Evolutionary conservation across 2,329 filamentous ascomycete genomes (phyloP).

Genomic region (Aspergillus luchuensis): DNA sequence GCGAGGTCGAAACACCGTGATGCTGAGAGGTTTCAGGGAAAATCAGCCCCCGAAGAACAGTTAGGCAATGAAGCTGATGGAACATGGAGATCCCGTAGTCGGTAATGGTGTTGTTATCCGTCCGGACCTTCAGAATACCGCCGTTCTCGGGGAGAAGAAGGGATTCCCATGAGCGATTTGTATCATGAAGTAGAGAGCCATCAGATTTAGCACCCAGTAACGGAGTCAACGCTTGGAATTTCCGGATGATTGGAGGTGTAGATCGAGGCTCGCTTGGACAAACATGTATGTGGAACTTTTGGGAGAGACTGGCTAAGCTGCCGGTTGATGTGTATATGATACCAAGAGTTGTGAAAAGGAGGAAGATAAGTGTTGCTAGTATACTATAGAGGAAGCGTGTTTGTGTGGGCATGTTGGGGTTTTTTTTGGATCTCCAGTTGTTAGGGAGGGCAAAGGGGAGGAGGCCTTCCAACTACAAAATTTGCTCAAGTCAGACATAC

Average conservation of each 20-base stretch:
- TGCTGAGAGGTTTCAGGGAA: conserved; percentile 13
- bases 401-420: not conserved
- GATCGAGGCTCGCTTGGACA: not conserved
- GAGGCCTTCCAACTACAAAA: not conserved
- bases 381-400: not conserved
- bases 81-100: conserved; percentile 18
- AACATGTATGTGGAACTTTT: not conserved
- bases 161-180: conserved; percentile 3
- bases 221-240: not conserved
- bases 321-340: not conserved
- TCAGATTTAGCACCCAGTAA: not conserved
- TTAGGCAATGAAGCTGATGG: conserved; percentile 16
- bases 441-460: not conserved
- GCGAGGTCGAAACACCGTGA: conserved; percentile 3
- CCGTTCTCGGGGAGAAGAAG: conserved; percentile 1
- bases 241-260: not conserved
- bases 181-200: not conserved
- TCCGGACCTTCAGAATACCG: not conserved
- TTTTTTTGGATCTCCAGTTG: not conserved
- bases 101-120: not conserved
- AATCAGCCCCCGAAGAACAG: conserved; percentile 8
- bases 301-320: not conserved
- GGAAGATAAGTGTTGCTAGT: not conserved
- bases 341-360: not conserved
- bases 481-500: not conserved